Evolutionary conservation across 257 asterid species (phyloP), one percentile per base, ranked within the genome.

Genomic region (Nicotiana undulata): DNA sequence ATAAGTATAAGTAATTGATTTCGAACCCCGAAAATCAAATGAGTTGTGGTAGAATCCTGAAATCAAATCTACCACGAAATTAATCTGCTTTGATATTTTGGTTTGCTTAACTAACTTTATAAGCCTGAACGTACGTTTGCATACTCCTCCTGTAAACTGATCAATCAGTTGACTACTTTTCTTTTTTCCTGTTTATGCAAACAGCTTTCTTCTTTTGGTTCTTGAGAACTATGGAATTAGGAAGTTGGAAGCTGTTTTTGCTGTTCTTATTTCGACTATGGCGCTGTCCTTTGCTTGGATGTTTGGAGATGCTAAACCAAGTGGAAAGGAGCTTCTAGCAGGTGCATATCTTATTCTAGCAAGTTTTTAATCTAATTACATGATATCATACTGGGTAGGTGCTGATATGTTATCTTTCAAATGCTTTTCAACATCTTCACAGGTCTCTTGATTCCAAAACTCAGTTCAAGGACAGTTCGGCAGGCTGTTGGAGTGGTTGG

Each of bases 401-500:
- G 28, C 18, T 79, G 79, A 74, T 74, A 9, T 24, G 55, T 26
- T 15, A 10, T 78, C 3, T 26, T 29, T 40, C 59, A 26, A 82
- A 5, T 4, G 3, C 9, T 51, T 63, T 49, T 34, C 18, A 31
- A 3, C 68, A 28, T 70, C 79, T 81, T 61, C 60, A 83, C 90
- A 93, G 97, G 99, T 80, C 94, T 96, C 31, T 80, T 96, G 90
- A 88, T 94, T 84, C 99, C 99, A 18, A 90, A 85, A 79, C 92
- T 96, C 77, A 90, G 98, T 87, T 96, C 99, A 77, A 90, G 95
- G 88, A 96, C 98, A 63, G 90, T 96, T 77, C 90, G 93, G 63
- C 99, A 96, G 83, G 99, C 99, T 37, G 99, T 96, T 79, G 99
- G 98, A 82, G 98, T 96, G 1, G 99, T 96, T 76, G 99, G 99